Conservation (phyloP, 2,329 filamentous ascomycete species). For the Verticillium isaacii region DNA sequence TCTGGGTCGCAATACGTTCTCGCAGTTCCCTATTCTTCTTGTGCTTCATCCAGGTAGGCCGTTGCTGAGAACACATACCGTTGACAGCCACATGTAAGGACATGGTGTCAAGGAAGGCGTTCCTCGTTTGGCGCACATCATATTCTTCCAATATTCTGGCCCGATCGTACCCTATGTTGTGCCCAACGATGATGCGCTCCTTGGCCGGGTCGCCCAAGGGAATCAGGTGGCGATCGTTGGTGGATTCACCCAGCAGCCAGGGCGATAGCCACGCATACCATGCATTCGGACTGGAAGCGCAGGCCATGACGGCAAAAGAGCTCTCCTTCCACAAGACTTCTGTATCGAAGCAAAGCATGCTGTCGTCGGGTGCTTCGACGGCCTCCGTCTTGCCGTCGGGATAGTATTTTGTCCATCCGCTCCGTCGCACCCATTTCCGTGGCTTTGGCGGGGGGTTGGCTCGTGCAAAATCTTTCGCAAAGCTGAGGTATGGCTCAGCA, state of each 20-base stretch:
- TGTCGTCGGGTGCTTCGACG: slow-evolving; percentile 73
- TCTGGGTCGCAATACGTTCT: slow-evolving; percentile 71
- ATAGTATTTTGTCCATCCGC: slow-evolving; percentile 94
- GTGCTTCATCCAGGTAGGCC: slow-evolving; percentile 96
- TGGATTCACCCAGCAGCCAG: slow-evolving; percentile 82
- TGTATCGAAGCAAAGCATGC: slow-evolving; percentile 87
- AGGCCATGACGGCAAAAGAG: slow-evolving; percentile 93
- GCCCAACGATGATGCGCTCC: slow-evolving; percentile 78
- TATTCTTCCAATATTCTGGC: slow-evolving; percentile 90
- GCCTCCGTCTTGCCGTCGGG: slow-evolving; percentile 64
- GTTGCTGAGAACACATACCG: slow-evolving; percentile 95
- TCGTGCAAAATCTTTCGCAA: slow-evolving; percentile 70
- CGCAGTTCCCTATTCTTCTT: slow-evolving; percentile 82
- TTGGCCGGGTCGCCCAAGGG: slow-evolving; percentile 74
- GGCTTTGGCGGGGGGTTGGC: slow-evolving; percentile 55
- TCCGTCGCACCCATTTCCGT: slow-evolving; percentile 68
- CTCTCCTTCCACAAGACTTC: slow-evolving; percentile 96
- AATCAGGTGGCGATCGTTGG: slow-evolving; percentile 74
- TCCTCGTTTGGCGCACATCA: slow-evolving; percentile 72
- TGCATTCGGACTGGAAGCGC: slow-evolving; percentile 78
- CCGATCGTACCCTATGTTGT: slow-evolving; percentile 94
- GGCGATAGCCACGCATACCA: slow-evolving; percentile 99
- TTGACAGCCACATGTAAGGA: slow-evolving; percentile 96
- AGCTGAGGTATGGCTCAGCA: slow-evolving; percentile 74
- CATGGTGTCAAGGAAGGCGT: slow-evolving; percentile 94